Percentiles rank a stretch among this genome's conserved stretches.
phyloP scores from a whole-genome alignment of 2,329 filamentous ascomycete genomes.

The Fusarium foetens region DNA sequence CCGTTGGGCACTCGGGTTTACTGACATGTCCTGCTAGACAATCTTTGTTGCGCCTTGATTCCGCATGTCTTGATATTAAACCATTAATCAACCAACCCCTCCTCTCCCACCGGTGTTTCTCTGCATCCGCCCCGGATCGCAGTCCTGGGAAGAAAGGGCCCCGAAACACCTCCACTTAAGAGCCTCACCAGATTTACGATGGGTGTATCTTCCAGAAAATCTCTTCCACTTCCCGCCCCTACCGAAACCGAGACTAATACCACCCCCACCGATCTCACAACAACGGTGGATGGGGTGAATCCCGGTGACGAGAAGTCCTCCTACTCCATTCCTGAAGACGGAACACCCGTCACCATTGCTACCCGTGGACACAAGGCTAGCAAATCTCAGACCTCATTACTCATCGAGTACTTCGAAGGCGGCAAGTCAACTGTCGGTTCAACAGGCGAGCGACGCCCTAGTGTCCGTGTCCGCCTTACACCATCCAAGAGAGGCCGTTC shows the following conservation, averaged over 20 bases:
- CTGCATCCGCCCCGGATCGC: slow-evolving; percentile 34
- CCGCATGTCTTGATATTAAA: slow-evolving; percentile 47
- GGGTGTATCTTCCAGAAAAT: slow-evolving; percentile 65
- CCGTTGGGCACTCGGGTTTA: slow-evolving; percentile 18
- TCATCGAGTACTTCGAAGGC: slow-evolving; percentile 96
- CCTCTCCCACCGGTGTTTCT: slow-evolving; percentile 33
- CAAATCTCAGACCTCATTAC: slow-evolving; percentile 85
- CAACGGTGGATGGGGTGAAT: slow-evolving; percentile 70
- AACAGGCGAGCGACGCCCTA: slow-evolving; percentile 76
- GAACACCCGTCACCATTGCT: slow-evolving; percentile 90
- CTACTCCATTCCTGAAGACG: slow-evolving; percentile 86
- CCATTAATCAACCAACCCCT: slow-evolving; percentile 34
- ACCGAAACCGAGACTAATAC: slow-evolving; percentile 76
- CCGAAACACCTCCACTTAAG: slow-evolving; percentile 30
- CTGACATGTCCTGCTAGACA: slow-evolving; percentile 38
- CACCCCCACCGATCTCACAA: slow-evolving; percentile 67
- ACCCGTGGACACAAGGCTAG: slow-evolving; percentile 71
- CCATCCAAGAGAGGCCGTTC: slow-evolving; percentile 73
- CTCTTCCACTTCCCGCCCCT: slow-evolving; percentile 78
- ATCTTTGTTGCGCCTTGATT: slow-evolving; percentile 35
- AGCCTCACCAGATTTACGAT: slow-evolving; percentile 54
- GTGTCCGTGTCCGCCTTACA: slow-evolving; percentile 81
- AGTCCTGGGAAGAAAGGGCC: slow-evolving; percentile 38
- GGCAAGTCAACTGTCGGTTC: slow-evolving; percentile 67
- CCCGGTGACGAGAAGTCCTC: slow-evolving; percentile 76